Base-by-base conservation (phyloP, 1,139 yeast species). In the Yamadazyma dushanensis region DNA sequence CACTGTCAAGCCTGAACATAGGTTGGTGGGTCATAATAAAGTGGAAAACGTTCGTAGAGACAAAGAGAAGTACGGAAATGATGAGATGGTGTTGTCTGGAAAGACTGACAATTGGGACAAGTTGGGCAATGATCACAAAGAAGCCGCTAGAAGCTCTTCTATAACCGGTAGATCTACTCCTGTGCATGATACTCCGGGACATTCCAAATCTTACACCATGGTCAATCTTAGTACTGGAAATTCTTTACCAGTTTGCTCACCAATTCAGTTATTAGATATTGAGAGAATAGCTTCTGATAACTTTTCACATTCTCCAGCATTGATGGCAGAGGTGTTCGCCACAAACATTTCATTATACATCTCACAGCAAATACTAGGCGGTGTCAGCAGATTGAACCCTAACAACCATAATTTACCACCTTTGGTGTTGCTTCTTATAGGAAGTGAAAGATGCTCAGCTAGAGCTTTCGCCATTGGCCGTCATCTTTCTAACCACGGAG, bases 391-490 rank as follows among this genome's bases (percentile, higher is more conserved):
- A 44, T 66, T 84, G 43, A 71, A 76, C 41, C 66, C 70, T 30
- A 59, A 56, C 37, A 83, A 83, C 54, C 88, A 83, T 54, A 88
- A 87, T 54, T 70, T 86, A 16, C 85, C 92, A 8, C 96, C 96
- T 1, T 62, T 87, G 40, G 83, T 86, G 3, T 66, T 89, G 11
- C 63, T 84, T 7, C 66, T 88, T 19, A 80, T 80, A 9, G 96
- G 95, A 17, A 78, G 83, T 49, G 81, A 80, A 41, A 70, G 84
- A 40, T 73, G 92, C 19, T 95, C 96, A 10, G 71, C 80, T 6
- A 66, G 89, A 37, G 90, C 94, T 0, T 63, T 87, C 39, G 87
- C 92, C 0, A 71, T 92, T 0, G 95, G 90, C 0, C 78, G 96
- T 44, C 90, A 85, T 47, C 67, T 90, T 41, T 67, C 83, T 30